Base-by-base conservation (phyloP, 305 asterid genomes). In the Solanum hybrid region DNA sequence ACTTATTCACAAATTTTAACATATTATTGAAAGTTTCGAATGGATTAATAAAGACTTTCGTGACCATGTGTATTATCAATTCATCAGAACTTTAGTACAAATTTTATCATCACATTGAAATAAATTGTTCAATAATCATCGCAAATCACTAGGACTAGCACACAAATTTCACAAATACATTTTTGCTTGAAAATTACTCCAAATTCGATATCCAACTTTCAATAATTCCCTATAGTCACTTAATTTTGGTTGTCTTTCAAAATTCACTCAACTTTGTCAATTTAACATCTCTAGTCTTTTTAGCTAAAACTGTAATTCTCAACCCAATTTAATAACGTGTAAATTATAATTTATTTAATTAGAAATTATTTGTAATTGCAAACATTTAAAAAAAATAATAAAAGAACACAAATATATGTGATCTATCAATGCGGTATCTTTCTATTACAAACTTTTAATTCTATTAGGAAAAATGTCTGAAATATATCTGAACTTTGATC, bases 351-450 rank as follows among this genome's bases (percentile, higher is more conserved):
- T 19, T 56, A 56, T 56, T 17, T 17, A 56, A 56, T 56, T 56
- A 56, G 24, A 56, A 56, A 17, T 19, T 56, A 17, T 56, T 56
- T 56, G 69, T 56, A 56, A 56, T 56, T 56, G 69, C 69, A 56
- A 56, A 56, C 69, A 56, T 15, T 15, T 0, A 0, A 2, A 15
- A 45, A 51, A 35, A 35, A 6, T 0, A 29, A 29, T n/a, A n/a
- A 19, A 56, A 17, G 7, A 17, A 19, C 4, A 19, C 69, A 56
- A 56, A 56, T 56, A 56, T 56, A 60, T 60, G 26, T 60, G 71
- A 60, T 60, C 9, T 60, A 60, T 19, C 26, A 60, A 56, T 19
- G 26, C 1, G 26, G 71, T 60, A 60, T 60, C 71, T 60, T 60
- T 22, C 26, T 2, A 60, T 60, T 60, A 19, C 71, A 60, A 60